These are phyloP conservation scores for Quercus aquifolioides DNA, from an alignment of 306 rosid genomes.

Conservation along the genomic window DNA sequence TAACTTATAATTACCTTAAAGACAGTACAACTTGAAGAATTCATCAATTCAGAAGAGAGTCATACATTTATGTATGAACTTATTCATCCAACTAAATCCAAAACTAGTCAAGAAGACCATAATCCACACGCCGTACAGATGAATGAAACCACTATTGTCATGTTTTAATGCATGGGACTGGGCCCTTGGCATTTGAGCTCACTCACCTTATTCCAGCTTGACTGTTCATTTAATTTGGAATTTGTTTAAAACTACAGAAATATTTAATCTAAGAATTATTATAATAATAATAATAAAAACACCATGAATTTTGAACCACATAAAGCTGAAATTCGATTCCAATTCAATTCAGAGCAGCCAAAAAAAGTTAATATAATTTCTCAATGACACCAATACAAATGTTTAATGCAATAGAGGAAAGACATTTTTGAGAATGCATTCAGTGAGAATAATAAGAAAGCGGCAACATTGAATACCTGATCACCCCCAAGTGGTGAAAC, in stretches of 20 bases:
- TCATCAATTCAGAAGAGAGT: constrained; percentile 15
- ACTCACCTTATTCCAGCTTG: not conserved
- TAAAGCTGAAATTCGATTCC: not conserved
- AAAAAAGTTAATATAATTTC: not conserved
- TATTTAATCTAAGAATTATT: not conserved
- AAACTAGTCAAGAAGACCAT: not conserved
- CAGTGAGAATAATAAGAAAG: constrained; percentile 15
- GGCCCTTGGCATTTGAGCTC: not conserved
- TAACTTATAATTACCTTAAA: constrained; percentile 11
- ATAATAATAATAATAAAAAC: not conserved
- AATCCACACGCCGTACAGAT: not conserved
- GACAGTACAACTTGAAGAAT: constrained; percentile 16
- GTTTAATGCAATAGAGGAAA: constrained; percentile 5
- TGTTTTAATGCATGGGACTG: not conserved
- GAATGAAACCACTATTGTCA: not conserved
- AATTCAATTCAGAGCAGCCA: constrained; percentile 7
- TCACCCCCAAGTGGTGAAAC: constrained; percentile 19
- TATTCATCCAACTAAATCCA: not conserved
- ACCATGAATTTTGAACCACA: not conserved
- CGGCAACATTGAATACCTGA: constrained; percentile 29
- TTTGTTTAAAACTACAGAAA: not conserved
- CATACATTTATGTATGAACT: not conserved
- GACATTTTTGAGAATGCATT: constrained; percentile 11
- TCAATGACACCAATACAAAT: not conserved
- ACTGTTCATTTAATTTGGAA: not conserved